Evolutionary conservation across 352 stramenopile species (phyloP).

Genomic region (Globisporangium cystogenes): DNA sequence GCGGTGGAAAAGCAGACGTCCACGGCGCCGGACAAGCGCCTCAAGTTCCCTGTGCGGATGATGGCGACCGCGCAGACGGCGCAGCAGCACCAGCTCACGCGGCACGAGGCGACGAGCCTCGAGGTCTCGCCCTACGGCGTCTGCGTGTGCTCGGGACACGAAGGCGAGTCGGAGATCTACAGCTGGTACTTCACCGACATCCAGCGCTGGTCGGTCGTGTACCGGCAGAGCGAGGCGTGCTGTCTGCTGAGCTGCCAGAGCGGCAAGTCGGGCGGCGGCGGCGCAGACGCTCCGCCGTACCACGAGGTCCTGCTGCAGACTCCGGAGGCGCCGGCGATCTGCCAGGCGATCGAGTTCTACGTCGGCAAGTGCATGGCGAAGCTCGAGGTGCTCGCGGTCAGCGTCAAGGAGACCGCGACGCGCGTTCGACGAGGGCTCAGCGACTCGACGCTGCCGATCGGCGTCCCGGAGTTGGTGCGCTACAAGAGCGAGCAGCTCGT

Average conservation of each 20-base stretch:
- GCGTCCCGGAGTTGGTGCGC: not conserved
- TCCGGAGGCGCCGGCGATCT: conserved; percentile 40
- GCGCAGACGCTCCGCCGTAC: not conserved
- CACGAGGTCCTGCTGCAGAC: conserved; percentile 61
- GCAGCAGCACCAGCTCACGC: conserved; percentile 20
- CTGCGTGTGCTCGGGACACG: conserved; percentile 35
- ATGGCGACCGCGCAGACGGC: conserved; percentile 28
- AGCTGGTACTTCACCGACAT: conserved; percentile 81
- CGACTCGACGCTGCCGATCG: not conserved
- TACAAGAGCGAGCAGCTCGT: conserved; percentile 8
- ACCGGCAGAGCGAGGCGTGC: conserved; percentile 45
- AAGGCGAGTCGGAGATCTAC: conserved; percentile 41
- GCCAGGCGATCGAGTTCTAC: conserved; percentile 72
- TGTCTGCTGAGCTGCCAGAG: conserved; percentile 51
- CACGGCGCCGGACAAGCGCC: conserved; percentile 36
- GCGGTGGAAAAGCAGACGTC: conserved; percentile 52
- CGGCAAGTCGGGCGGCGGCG: not conserved
- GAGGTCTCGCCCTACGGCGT: conserved; percentile 59
- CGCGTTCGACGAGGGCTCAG: conserved; percentile 3
- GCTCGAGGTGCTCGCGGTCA: conserved; percentile 40
- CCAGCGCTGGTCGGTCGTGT: conserved; percentile 67
- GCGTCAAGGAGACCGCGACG: conserved; percentile 19
- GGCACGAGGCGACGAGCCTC: conserved; percentile 35
- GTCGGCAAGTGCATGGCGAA: conserved; percentile 78
- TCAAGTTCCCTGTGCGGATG: conserved; percentile 46